Conservation (phyloP, 441 rosid genomes). For the Sinapis alba region DNA sequence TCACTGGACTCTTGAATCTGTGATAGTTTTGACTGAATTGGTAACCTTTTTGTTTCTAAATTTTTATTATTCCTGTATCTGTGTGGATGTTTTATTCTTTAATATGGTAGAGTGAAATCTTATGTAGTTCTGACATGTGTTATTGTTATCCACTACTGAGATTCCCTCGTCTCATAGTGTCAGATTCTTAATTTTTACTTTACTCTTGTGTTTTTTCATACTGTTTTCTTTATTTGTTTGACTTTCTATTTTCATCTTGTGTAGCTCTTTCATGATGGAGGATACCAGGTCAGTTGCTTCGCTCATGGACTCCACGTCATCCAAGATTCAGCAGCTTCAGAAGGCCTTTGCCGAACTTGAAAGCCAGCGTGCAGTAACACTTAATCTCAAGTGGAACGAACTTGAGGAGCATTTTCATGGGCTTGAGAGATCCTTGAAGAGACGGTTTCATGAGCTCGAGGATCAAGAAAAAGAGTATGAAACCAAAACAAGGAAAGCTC, state of each 20-base stretch:
- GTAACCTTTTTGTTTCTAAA: slow-evolving; percentile 3
- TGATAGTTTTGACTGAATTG: neutral
- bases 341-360: slow-evolving; percentile 98
- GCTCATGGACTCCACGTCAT: slow-evolving; percentile 84
- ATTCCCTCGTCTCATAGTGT: neutral
- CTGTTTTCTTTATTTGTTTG: neutral
- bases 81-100: neutral
- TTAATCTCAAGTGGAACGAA: slow-evolving; percentile 94
- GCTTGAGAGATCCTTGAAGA: slow-evolving; percentile 93
- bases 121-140: neutral
- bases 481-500: slow-evolving; percentile 76
- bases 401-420: slow-evolving; percentile 98
- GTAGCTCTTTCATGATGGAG: slow-evolving; percentile 58
- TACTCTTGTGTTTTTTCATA: neutral
- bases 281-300: slow-evolving; percentile 65
- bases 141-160: slow-evolving; percentile 1
- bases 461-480: slow-evolving; percentile 86
- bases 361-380: slow-evolving; percentile 83
- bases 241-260: neutral
- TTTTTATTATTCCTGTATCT: neutral
- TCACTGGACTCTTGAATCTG: neutral
- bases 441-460: slow-evolving; percentile 96
- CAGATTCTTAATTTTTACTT: neutral
- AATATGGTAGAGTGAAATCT: slow-evolving; percentile 2
- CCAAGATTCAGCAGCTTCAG: slow-evolving; percentile 97